Conservation (phyloP, 129 eudicot species). For the Tagetes patula region DNA sequence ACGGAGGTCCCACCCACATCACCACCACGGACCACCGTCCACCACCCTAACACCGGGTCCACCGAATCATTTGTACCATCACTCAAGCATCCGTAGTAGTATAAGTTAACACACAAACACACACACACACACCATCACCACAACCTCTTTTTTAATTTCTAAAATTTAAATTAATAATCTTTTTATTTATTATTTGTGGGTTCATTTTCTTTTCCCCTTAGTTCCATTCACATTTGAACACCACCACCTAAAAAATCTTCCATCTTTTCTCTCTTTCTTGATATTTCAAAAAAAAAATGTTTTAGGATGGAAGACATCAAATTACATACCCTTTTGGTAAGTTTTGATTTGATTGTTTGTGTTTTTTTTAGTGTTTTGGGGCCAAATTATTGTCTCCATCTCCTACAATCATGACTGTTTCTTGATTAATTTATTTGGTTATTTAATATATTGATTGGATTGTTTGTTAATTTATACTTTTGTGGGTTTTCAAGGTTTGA, state of each 20-base stretch:
- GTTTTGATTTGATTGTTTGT: conserved; percentile 28
- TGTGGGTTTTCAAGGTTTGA: conserved; percentile 37
- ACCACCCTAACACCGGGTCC: conserved; percentile 28
- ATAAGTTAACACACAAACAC: conserved; percentile 26
- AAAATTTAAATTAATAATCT: not conserved
- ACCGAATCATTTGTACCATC: conserved; percentile 37
- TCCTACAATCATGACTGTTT: conserved; percentile 18
- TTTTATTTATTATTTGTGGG: conserved; percentile 6
- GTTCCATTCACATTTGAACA: conserved; percentile 30
- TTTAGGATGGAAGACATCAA: conserved; percentile 28
- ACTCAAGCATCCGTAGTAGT: conserved; percentile 27
- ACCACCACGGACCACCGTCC: conserved; percentile 27
- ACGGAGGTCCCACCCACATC: conserved; percentile 32
- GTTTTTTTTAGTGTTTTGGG: conserved; percentile 28
- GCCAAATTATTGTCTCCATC: conserved; percentile 35
- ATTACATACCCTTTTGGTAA: conserved; percentile 31
- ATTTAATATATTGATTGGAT: conserved; percentile 15
- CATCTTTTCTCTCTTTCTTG: conserved; percentile 16
- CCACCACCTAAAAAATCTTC: conserved; percentile 9
- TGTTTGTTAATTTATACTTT: conserved; percentile 1
- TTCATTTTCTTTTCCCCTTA: conserved; percentile 21
- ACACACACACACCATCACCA: too few relatives aligned
- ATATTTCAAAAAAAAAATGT: not conserved
- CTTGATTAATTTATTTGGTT: conserved; percentile 17
- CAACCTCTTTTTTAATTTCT: not conserved